These are phyloP conservation scores for Cystoderma amianthinum DNA, from an alignment of 768 basidiomycete species.

Conservation along the genomic window DNA sequence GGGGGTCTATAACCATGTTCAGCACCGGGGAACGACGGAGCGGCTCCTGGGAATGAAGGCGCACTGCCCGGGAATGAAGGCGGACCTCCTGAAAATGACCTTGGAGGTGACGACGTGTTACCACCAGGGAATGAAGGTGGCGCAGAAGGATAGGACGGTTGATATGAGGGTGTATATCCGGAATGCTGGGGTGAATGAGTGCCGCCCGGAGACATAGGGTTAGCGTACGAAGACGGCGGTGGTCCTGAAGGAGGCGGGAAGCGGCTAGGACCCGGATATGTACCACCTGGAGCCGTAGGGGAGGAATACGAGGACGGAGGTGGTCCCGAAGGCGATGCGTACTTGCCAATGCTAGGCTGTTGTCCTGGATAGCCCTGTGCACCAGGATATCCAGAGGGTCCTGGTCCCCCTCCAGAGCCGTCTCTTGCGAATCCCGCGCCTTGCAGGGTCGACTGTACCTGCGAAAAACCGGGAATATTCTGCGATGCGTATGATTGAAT, in stretches of 20 bases:
- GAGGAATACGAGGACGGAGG: background rate
- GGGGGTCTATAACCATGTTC: no score
- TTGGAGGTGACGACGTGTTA: slow-evolving; percentile 11
- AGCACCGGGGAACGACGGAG: slow-evolving; percentile 14
- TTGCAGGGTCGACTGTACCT: slow-evolving; percentile 32
- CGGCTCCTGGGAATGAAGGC: slow-evolving; percentile 17
- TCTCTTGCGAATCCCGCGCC: slow-evolving; percentile 12
- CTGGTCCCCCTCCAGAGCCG: slow-evolving; percentile 19
- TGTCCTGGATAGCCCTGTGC: background rate
- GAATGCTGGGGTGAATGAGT: background rate
- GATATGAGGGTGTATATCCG: slow-evolving; percentile 4
- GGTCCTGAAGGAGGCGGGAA: slow-evolving; percentile 13
- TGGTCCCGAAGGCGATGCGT: slow-evolving; percentile 16
- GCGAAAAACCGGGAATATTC: slow-evolving; percentile 39
- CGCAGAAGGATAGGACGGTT: slow-evolving; percentile 18
- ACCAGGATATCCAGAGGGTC: slow-evolving; percentile 7
- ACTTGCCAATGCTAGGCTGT: slow-evolving; percentile 12
- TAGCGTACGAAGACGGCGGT: background rate
- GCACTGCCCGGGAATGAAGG: slow-evolving; percentile 12
- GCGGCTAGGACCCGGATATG: slow-evolving; percentile 3
- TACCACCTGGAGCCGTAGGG: slow-evolving; percentile 3
- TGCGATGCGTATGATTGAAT: slow-evolving; percentile 34
- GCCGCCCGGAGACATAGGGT: slow-evolving; percentile 12
- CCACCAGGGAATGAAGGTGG: slow-evolving; percentile 16
- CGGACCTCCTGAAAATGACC: slow-evolving; percentile 11